Conservation (phyloP, 1,284 basidiomycete genomes). For the Pyrrhoderma noxium region DNA sequence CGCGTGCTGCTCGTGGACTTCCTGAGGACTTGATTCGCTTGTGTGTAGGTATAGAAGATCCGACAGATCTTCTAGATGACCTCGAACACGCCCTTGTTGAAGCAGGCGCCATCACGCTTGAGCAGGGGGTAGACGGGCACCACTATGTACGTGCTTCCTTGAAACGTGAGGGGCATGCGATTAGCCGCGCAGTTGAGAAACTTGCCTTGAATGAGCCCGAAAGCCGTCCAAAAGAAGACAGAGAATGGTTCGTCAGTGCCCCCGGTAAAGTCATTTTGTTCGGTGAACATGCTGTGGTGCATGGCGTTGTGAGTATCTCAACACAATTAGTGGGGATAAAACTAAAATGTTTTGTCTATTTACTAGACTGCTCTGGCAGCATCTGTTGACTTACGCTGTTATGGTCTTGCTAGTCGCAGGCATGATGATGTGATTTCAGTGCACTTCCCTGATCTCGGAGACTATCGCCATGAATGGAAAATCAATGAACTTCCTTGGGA, state of each 20-base stretch:
- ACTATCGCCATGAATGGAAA: constrained; percentile 79
- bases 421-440: constrained; percentile 72
- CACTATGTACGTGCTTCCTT: constrained; percentile 42
- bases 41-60: constrained; percentile 97
- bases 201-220: constrained; percentile 38
- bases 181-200: constrained; percentile 62
- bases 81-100: constrained; percentile 88
- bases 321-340: neutral
- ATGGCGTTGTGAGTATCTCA: constrained; percentile 75
- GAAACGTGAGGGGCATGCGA: constrained; percentile 33
- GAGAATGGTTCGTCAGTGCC: constrained; percentile 85
- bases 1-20: constrained; percentile 86
- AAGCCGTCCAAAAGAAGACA: constrained; percentile 32
- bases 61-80: constrained; percentile 89
- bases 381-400: constrained; percentile 92
- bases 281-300: constrained; percentile 98
- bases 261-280: constrained; percentile 99
- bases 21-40: constrained; percentile 97
- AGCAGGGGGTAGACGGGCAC: constrained; percentile 33
- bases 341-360: neutral
- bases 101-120: constrained; percentile 77
- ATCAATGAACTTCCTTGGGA: constrained; percentile 84
- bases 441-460: constrained; percentile 73
- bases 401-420: constrained; percentile 74
- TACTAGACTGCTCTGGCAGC: constrained; percentile 88